Conservation (phyloP, 2,329 filamentous ascomycete genomes). For the Spiromastix sp. region DNA sequence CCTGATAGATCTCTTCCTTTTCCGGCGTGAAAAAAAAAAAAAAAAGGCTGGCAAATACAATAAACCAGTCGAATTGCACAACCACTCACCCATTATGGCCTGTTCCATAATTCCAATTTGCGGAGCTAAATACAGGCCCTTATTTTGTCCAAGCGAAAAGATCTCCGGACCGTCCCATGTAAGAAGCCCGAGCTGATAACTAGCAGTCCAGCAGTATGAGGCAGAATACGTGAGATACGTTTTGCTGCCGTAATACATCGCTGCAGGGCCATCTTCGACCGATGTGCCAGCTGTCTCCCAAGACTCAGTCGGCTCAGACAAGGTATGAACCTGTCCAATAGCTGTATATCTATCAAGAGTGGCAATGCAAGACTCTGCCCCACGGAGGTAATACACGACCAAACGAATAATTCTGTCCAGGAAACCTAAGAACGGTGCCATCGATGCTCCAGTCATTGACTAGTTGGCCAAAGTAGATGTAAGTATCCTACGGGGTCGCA, state of each 20-base stretch:
- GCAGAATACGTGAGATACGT: constrained; percentile 47
- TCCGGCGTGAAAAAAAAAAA: no score
- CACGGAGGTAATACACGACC: constrained; percentile 42
- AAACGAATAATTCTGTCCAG: constrained; percentile 43
- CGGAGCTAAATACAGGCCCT: no score
- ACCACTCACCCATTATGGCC: not conserved
- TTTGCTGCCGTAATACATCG: constrained; percentile 43
- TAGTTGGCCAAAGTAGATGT: constrained; percentile 40
- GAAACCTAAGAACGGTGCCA: constrained; percentile 41
- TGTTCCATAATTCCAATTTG: no score
- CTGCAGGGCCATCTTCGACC: constrained; percentile 47
- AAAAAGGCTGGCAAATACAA: no score
- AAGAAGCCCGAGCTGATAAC: constrained; percentile 45
- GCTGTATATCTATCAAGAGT: constrained; percentile 31
- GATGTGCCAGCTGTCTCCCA: constrained; percentile 43
- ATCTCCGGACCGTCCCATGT: constrained; percentile 17
- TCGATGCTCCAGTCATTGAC: constrained; percentile 45
- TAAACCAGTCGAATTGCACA: no score
- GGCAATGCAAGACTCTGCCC: constrained; percentile 35
- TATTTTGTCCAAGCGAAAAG: no score
- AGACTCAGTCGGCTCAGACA: constrained; percentile 40
- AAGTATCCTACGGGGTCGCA: constrained; percentile 41
- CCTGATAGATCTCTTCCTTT: no score
- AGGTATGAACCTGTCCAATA: constrained; percentile 37
- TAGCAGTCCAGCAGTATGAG: constrained; percentile 46